Evolutionary conservation across 2,329 filamentous ascomycete genomes (phyloP), one percentile per base, ranked within the genome.

Genomic region (Pezizomycotina sp.): DNA sequence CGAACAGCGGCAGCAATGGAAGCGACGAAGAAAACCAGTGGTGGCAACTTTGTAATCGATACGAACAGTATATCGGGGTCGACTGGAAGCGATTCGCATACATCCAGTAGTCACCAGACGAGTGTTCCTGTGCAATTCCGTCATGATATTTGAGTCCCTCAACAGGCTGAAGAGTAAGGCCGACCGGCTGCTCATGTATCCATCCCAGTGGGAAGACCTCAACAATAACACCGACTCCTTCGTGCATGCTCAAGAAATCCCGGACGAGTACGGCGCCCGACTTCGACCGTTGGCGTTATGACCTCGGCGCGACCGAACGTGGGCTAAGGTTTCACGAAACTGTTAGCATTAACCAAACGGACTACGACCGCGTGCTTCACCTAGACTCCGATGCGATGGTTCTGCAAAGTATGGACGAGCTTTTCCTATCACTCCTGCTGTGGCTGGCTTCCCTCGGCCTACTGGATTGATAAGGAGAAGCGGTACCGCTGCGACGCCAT

Each of bases 361-460:
- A 72, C 36, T 79, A 77, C 52, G 56, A 64, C 13, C 62, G 69
- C 24, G 60, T 72, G 14, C 59, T 73, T 21, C 61, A 65, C 32
- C 56, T 73, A 27, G 69, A 80, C 52, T 74, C 72, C 6, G 75
- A 81, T 50, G n/a, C n/a, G n/a, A n/a, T n/a, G n/a, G n/a, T n/a
- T n/a, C n/a, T n/a, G n/a, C n/a, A n/a, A n/a, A 56, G 62, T 14
- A 66, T 81, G 62, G 77, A 82, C 47, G 74, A 80, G 36, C 62
- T 81, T 0, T 82, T 82, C 56, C 64, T 75, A 16, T 59, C 77
- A 1, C 77, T 75, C 0, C 53, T 59, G 1, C 63, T 66, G 1
- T n/a, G n/a, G 1, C 64, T 76, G 3, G 74, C 74, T 80, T 66
- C 73, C 76, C 1, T 66, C 71, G 20, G 77, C 76, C 6, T 80